These are phyloP conservation scores for Acacia crassicarpa DNA, from an alignment of 306 rosid species.

Conservation along the genomic window DNA sequence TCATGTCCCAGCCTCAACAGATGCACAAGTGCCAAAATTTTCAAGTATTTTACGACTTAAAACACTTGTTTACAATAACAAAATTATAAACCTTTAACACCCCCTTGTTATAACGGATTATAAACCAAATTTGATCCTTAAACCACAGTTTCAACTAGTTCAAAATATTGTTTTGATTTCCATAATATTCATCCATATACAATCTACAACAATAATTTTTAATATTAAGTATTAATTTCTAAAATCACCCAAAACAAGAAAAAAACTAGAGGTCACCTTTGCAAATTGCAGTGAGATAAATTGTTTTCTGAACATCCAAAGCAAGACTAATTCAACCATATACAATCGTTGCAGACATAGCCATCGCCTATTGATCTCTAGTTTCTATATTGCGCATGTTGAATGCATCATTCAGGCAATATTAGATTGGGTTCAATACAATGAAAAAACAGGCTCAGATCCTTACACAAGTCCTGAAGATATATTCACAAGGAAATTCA, in stretches of 20 bases:
- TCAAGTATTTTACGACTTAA: neutral
- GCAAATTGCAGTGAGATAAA: neutral
- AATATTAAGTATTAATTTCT: neutral
- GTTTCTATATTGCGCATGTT: neutral
- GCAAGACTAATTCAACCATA: neutral
- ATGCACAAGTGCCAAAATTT: neutral
- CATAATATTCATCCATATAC: neutral
- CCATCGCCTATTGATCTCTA: neutral
- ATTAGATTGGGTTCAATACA: neutral
- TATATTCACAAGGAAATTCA: neutral
- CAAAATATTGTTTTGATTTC: neutral
- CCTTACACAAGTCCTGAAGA: neutral
- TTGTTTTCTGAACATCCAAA: neutral
- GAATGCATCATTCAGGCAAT: neutral
- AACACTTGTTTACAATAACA: too few relatives aligned
- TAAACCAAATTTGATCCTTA: neutral
- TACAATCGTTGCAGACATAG: neutral
- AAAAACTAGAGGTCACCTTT: neutral
- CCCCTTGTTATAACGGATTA: neutral
- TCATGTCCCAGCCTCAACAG: neutral
- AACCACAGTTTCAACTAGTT: neutral
- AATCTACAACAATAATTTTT: neutral
- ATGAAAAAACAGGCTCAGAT: neutral
- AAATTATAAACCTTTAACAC: neutral
- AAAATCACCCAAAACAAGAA: neutral